Evolutionary conservation across 2,329 filamentous ascomycete species (phyloP).

Genomic region (Teratosphaeria pseudoeucalypti): DNA sequence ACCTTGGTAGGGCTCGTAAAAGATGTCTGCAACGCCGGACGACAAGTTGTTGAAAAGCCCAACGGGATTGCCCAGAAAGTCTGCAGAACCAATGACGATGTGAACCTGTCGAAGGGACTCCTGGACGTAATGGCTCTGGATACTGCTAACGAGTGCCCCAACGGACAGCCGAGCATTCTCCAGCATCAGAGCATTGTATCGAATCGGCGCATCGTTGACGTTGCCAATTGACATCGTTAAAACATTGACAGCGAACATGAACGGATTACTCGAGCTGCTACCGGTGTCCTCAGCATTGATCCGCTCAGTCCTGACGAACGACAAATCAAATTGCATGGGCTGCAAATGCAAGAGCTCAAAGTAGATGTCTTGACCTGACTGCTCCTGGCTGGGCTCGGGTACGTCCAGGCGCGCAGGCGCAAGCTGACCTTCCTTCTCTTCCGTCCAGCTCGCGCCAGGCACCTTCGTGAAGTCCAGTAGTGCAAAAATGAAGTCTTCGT

Average conservation of each 20-base stretch:
- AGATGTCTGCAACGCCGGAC: slow-evolving; percentile 93
- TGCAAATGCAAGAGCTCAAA: slow-evolving; percentile 96
- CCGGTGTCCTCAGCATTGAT: slow-evolving; percentile 95
- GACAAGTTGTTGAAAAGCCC: slow-evolving; percentile 97
- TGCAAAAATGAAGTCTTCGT: slow-evolving; percentile 96
- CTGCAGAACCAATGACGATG: slow-evolving; percentile 91
- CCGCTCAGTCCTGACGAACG: slow-evolving; percentile 90
- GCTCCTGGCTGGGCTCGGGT: slow-evolving; percentile 76
- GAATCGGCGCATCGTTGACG: slow-evolving; percentile 92
- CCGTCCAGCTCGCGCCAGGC: slow-evolving; percentile 77
- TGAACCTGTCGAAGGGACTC: slow-evolving; percentile 93
- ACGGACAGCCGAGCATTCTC: slow-evolving; percentile 92
- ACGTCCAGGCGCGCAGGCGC: slow-evolving; percentile 87
- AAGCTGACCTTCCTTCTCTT: slow-evolving; percentile 71
- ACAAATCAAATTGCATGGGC: slow-evolving; percentile 94
- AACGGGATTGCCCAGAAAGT: slow-evolving; percentile 95
- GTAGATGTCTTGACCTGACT: slow-evolving; percentile 88
- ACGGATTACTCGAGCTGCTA: slow-evolving; percentile 69
- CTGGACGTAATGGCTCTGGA: slow-evolving; percentile 92
- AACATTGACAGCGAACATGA: slow-evolving; percentile 98
- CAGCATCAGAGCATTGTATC: slow-evolving; percentile 84
- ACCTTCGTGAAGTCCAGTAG: slow-evolving; percentile 91
- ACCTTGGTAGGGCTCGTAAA: slow-evolving; percentile 98
- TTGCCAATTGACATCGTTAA: slow-evolving; percentile 99
- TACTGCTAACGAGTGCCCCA: slow-evolving; percentile 69